phyloP scores from a whole-genome alignment of 2,329 filamentous ascomycete species.

The Dothideomycetidae sp. region DNA sequence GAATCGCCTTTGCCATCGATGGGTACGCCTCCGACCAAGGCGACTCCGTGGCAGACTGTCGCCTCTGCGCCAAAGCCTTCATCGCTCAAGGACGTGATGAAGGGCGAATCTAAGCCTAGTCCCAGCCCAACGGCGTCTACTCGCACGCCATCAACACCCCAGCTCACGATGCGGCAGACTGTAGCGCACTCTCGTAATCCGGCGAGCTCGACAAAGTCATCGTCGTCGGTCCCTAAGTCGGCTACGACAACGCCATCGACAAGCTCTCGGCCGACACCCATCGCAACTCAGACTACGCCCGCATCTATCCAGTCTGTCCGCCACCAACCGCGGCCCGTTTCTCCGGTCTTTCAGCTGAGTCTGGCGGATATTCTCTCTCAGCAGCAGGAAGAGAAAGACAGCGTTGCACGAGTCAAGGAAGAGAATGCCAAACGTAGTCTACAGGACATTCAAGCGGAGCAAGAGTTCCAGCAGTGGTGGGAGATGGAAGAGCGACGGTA shows the following conservation, averaged over 20 bases:
- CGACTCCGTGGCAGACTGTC: conserved; percentile 51
- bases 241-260: not conserved
- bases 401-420: conserved; percentile 67
- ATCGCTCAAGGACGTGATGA: conserved; percentile 37
- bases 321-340: conserved; percentile 44
- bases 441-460: conserved; percentile 91
- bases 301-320: conserved; percentile 31
- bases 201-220: conserved; percentile 5
- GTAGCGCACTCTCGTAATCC: conserved; percentile 32
- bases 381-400: conserved; percentile 71
- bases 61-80: conserved; percentile 32
- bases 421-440: conserved; percentile 77
- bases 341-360: conserved; percentile 53
- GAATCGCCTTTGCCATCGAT: conserved; percentile 26
- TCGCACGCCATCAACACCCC: conserved; percentile 28
- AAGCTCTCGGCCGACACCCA: conserved; percentile 9
- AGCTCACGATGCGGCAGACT: conserved; percentile 49
- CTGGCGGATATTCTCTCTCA: conserved; percentile 81
- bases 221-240: not conserved
- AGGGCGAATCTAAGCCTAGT: conserved; percentile 20
- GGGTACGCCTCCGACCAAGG: conserved; percentile 17
- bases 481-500: conserved; percentile 65
- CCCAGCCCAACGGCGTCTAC: conserved; percentile 9
- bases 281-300: conserved; percentile 4
- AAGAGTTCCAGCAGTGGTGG: conserved; percentile 96